Conservation (phyloP, 805 yeast species). For the Metschnikowia similis region DNA sequence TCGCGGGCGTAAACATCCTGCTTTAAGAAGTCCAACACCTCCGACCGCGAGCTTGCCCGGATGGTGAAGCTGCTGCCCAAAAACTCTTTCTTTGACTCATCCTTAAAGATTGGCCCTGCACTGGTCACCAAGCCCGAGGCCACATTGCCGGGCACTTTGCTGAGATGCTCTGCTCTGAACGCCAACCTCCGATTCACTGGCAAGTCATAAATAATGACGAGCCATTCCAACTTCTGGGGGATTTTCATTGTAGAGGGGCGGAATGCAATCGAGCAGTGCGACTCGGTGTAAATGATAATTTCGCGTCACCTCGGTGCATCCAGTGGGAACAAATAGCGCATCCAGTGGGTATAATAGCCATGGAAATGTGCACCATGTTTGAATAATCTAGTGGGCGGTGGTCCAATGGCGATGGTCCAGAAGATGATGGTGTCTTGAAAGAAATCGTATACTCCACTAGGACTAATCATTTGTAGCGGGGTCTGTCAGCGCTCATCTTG, state of each 20-base stretch:
- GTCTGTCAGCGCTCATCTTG: too few species aligned
- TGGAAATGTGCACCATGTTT: neutral
- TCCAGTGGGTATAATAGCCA: neutral
- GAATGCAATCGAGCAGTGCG: neutral
- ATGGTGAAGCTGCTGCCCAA: slow-evolving; percentile 15
- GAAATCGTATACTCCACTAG: too few species aligned
- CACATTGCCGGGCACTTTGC: slow-evolving; percentile 12
- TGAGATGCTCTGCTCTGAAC: slow-evolving; percentile 13
- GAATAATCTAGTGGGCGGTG: too few species aligned
- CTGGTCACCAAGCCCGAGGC: slow-evolving; percentile 7
- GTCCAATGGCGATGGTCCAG: too few species aligned
- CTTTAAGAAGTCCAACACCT: slow-evolving; percentile 12
- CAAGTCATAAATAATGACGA: slow-evolving; percentile 15
- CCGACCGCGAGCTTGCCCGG: slow-evolving; percentile 8
- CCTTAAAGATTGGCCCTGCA: slow-evolving; percentile 16
- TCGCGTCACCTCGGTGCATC: too few species aligned
- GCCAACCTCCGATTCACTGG: slow-evolving; percentile 13
- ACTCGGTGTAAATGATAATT: too few species aligned
- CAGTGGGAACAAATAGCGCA: neutral
- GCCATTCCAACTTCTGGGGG: slow-evolving; percentile 18
- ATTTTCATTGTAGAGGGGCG: slow-evolving; percentile 1
- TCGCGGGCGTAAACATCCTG: slow-evolving; percentile 15
- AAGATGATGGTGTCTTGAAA: too few species aligned
- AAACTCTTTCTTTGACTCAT: slow-evolving; percentile 12
- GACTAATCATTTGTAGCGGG: too few species aligned